These are phyloP conservation scores for Sporothrix dimorphospora DNA, from an alignment of 2,329 filamentous ascomycete genomes.

Conservation along the genomic window DNA sequence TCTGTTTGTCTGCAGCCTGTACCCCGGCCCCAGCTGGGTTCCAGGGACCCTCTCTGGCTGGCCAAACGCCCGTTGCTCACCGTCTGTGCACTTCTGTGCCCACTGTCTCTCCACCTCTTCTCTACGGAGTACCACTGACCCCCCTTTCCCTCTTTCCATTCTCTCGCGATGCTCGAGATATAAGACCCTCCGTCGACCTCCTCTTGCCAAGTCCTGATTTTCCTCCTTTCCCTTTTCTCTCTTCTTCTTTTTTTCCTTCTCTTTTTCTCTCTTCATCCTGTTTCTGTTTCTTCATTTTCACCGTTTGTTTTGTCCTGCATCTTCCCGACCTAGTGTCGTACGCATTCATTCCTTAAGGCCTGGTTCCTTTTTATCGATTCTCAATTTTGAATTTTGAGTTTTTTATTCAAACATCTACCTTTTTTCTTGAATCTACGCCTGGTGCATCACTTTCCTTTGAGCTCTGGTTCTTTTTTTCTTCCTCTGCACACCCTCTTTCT, in stretches of 20 bases:
- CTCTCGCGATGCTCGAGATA: slow-evolving; percentile 24
- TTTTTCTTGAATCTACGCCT: slow-evolving; percentile 43
- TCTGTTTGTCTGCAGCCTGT: slow-evolving; percentile 14
- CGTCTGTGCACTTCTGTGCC: slow-evolving; percentile 21
- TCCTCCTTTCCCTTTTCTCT: slow-evolving; percentile 28
- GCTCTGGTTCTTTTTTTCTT: slow-evolving; percentile 29
- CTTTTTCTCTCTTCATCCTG: slow-evolving; percentile 13
- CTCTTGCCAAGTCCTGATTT: slow-evolving; percentile 24
- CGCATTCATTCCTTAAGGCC: slow-evolving; percentile 45
- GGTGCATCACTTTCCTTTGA: slow-evolving; percentile 47
- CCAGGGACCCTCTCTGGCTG: slow-evolving; percentile 3
- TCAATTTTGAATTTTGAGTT: slow-evolving; percentile 35
- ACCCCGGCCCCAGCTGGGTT: slow-evolving; percentile 17
- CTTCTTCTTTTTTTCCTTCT: slow-evolving; percentile 18
- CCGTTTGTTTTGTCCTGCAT: slow-evolving; percentile 21
- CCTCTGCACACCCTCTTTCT: background rate
- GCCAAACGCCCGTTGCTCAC: slow-evolving; percentile 11
- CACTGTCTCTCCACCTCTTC: background rate
- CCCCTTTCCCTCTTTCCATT: background rate
- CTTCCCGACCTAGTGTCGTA: slow-evolving; percentile 29
- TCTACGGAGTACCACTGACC: background rate
- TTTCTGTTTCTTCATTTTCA: slow-evolving; percentile 26
- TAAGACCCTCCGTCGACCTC: slow-evolving; percentile 33
- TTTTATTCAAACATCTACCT: slow-evolving; percentile 22
- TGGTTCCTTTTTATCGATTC: slow-evolving; percentile 38